phyloP scores from a whole-genome alignment of 2,329 filamentous ascomycete genomes.

The Peltaster fructicola region DNA sequence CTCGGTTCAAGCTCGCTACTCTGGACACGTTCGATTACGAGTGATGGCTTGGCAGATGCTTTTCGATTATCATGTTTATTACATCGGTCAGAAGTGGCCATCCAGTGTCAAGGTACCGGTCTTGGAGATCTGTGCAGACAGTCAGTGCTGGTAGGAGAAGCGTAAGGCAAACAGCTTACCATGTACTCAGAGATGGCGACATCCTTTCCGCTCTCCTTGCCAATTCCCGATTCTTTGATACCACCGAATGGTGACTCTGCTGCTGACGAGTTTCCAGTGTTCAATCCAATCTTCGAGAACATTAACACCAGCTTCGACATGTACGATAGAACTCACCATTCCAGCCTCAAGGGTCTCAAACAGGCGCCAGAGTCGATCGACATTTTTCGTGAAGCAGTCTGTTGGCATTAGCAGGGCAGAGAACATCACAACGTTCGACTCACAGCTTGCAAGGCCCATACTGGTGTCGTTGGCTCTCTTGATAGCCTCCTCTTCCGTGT shows the following conservation, averaged over 20 bases:
- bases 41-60: too few species aligned
- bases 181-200: conserved; percentile 44
- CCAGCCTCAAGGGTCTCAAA: conserved; percentile 51
- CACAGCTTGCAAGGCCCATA: conserved; percentile 45
- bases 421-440: conserved; percentile 1
- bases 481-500: conserved; percentile 5
- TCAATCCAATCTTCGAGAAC: conserved; percentile 11
- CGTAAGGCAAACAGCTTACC: conserved; percentile 5
- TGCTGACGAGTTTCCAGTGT: conserved; percentile 41
- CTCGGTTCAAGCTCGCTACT: too few species aligned
- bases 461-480: conserved; percentile 26
- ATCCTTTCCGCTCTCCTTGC: conserved; percentile 50
- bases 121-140: conserved; percentile 33
- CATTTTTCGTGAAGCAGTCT: conserved; percentile 48
- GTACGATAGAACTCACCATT: conserved; percentile 35
- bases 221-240: conserved; percentile 50
- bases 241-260: conserved; percentile 51
- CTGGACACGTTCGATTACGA: too few species aligned
- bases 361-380: conserved; percentile 47
- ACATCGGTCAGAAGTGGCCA: conserved; percentile 32
- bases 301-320: background rate
- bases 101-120: conserved; percentile 46
- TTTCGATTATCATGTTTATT: too few species aligned
- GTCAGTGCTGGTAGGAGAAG: conserved; percentile 11
- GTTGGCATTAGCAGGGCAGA: too few species aligned